Evolutionary conservation across 73 alveolate genomes (phyloP).

Genomic region (Stentor roeselii): DNA sequence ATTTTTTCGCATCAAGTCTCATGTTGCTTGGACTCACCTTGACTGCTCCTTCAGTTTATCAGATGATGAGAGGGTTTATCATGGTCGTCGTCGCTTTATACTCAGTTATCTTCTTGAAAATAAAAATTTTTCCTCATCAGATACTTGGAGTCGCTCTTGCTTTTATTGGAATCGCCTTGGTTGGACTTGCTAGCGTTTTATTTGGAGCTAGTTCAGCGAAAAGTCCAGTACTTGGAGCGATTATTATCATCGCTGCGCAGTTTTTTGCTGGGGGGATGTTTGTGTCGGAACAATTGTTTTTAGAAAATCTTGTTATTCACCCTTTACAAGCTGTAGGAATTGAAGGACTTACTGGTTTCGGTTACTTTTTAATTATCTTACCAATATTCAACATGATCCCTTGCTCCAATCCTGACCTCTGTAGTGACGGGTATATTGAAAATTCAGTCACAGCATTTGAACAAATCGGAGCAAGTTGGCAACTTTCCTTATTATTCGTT

Average conservation of each 20-base stretch:
- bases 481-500: slow-evolving; percentile 39
- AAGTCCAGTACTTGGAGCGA: slow-evolving; percentile 24
- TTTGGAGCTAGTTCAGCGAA: slow-evolving; percentile 32
- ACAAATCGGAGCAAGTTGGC: slow-evolving; percentile 47
- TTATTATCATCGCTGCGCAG: slow-evolving; percentile 38
- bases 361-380: slow-evolving; percentile 63
- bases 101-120: slow-evolving; percentile 74
- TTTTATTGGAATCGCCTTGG: slow-evolving; percentile 73
- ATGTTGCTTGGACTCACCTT: slow-evolving; percentile 65
- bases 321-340: slow-evolving; percentile 93
- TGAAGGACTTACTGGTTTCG: slow-evolving; percentile 94
- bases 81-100: slow-evolving; percentile 77
- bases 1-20: slow-evolving; percentile 42
- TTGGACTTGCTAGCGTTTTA: slow-evolving; percentile 67
- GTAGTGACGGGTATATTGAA: slow-evolving; percentile 52
- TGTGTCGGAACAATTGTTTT: slow-evolving; percentile 66
- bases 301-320: slow-evolving; percentile 72
- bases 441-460: slow-evolving; percentile 47
- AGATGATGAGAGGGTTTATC: slow-evolving; percentile 92
- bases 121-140: slow-evolving; percentile 75
- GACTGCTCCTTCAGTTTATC: slow-evolving; percentile 77
- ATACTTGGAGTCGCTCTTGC: slow-evolving; percentile 65
- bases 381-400: slow-evolving; percentile 76
- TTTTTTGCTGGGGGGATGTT: slow-evolving; percentile 40
- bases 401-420: slow-evolving; percentile 62